These are phyloP conservation scores for Nicotiana obtusifolia DNA, from an alignment of 257 asterid genomes.

Conservation along the genomic window DNA sequence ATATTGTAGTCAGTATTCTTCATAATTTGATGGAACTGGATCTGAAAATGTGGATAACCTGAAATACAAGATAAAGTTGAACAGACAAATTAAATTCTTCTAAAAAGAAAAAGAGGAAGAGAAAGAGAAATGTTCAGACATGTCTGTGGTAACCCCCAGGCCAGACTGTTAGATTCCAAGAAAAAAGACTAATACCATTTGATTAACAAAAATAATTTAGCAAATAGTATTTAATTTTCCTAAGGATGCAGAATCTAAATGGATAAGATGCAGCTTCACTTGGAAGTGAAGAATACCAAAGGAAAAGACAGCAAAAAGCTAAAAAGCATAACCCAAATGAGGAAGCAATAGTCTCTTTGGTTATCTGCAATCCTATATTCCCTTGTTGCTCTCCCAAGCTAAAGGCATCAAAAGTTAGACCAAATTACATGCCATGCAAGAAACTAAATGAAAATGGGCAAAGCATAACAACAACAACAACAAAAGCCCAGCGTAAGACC, in stretches of 20 bases:
- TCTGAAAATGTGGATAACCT: background rate
- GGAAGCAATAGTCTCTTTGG: background rate
- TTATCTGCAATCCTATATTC: background rate
- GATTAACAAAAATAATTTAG: background rate
- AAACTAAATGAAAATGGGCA: background rate
- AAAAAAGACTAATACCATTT: background rate
- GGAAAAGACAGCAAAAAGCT: background rate
- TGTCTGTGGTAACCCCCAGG: background rate
- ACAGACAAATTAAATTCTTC: background rate
- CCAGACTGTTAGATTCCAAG: background rate
- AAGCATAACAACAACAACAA: background rate
- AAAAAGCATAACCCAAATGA: background rate
- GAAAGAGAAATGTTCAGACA: background rate
- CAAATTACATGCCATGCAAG: background rate
- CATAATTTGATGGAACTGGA: background rate
- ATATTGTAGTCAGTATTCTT: background rate
- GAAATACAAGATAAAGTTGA: background rate
- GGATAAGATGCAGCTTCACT: background rate
- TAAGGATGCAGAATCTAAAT: background rate
- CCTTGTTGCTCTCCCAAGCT: background rate
- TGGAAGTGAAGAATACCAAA: constrained; percentile 1
- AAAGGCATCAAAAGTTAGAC: background rate
- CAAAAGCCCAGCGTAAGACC: too few relatives aligned
- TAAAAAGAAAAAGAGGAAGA: background rate
- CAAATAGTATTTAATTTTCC: too few relatives aligned